A percentile compares a stretch with the other conserved stretches of the same genome.
Evolutionary conservation across 2,329 filamentous ascomycete genomes (phyloP).

Genomic region (Colletotrichum sp.): DNA sequence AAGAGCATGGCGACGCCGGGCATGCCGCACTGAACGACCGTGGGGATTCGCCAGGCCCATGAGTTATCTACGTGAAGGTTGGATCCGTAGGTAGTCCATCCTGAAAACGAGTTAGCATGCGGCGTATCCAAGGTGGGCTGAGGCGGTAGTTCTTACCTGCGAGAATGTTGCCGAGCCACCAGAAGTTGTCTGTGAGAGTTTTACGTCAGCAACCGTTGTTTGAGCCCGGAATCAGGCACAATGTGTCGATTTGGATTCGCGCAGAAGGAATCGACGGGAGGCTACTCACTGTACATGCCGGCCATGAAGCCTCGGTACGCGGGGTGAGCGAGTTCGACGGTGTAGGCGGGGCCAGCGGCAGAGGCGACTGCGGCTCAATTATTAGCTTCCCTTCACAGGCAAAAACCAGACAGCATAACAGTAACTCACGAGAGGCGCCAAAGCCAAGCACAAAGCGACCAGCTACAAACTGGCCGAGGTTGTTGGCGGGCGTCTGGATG

Average conservation of each 20-base stretch:
- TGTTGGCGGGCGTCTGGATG: constrained; percentile 43
- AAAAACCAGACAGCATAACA: not conserved
- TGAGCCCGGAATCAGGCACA: not conserved
- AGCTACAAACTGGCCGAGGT: constrained; percentile 49
- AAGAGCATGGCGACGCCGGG: constrained; percentile 55
- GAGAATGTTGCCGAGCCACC: constrained; percentile 58
- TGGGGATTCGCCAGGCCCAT: constrained; percentile 64
- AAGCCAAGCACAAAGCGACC: constrained; percentile 49
- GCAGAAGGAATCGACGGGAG: not conserved
- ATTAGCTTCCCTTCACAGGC: not conserved
- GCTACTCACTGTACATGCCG: constrained; percentile 56
- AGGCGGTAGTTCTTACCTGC: constrained; percentile 34
- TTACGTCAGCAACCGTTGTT: not conserved
- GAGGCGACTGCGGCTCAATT: constrained; percentile 47
- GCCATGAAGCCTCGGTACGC: constrained; percentile 60
- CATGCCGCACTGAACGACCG: constrained; percentile 53
- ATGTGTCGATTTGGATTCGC: not conserved
- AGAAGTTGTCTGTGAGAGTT: constrained; percentile 41
- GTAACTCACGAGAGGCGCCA: constrained; percentile 49
- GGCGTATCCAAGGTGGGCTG: not conserved
- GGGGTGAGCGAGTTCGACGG: constrained; percentile 67
- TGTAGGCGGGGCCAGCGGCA: constrained; percentile 65
- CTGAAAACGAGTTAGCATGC: constrained; percentile 26
- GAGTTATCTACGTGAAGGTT: constrained; percentile 31
- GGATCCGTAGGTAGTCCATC: constrained; percentile 54